Percentiles rank a stretch among this genome's conserved stretches.
Conservation (phyloP, 345 rosid species). For the Pistacia integerrima region DNA sequence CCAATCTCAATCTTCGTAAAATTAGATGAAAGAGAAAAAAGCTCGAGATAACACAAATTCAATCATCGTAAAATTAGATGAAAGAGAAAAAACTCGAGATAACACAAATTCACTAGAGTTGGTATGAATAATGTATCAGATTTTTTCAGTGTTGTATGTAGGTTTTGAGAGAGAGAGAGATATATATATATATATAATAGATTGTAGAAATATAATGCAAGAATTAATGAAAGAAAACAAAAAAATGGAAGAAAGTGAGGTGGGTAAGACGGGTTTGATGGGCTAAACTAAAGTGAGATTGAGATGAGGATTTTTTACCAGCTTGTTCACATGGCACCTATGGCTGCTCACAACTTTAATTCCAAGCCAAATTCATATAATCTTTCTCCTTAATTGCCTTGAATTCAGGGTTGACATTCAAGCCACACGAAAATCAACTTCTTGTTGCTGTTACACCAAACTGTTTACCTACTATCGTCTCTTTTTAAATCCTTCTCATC, state of each 20-base stretch:
- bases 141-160: no score
- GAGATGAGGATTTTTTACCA: neutral
- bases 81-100: no score
- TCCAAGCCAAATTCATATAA: neutral
- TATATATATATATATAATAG: no score
- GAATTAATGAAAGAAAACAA: neutral
- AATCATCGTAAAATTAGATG: no score
- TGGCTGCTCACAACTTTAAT: conserved; percentile 20
- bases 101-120: no score
- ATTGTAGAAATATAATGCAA: no score
- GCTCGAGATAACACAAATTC: no score
- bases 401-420: conserved; percentile 26
- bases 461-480: conserved; percentile 1
- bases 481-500: neutral
- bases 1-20: no score
- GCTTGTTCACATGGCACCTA: conserved; percentile 26
- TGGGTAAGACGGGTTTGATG: no score
- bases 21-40: no score
- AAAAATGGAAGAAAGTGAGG: neutral
- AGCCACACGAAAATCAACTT: conserved; percentile 19
- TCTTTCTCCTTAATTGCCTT: conserved; percentile 7
- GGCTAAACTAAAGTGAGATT: neutral
- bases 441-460: conserved; percentile 1
- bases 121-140: no score
- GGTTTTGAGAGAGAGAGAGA: no score